Evolutionary conservation across 163 green algal genomes (phyloP), one percentile per base, ranked within the genome.

Genomic region (Prototheca cutis): DNA sequence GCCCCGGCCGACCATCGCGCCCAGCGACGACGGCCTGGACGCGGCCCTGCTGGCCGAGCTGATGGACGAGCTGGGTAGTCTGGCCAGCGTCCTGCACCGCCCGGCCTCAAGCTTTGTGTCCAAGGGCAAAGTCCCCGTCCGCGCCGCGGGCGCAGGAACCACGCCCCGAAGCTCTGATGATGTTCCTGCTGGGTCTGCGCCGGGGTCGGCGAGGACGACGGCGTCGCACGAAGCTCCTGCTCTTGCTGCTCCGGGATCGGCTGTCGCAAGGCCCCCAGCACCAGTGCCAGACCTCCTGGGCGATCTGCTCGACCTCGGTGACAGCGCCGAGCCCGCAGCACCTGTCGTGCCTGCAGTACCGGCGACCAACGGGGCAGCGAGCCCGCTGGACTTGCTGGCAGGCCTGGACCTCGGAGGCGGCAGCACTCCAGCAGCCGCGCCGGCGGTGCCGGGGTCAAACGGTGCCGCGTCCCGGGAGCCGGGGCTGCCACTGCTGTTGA

Each of bases 51-150:
- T 94, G 33, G 62, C 89, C 31, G 61, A 85, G 56, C 81, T 98
- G 40, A 71, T 94, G 29, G 51, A 51, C 6, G 83, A 97, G 66
- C 83, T 97, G 48, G 82, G 79, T 67, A 91, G 77, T 19, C 76
- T 97, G 30, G 79, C 91, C 3, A 86, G 76, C 8, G 90, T 97
- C n/a, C 98, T 94, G 73, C 88, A 95, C 73, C 89, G 91, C 60
- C 91, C 91, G 27, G 75, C 89, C 18, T 74, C 85, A 31, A 81
- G 80, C 5, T 95, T 96, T 68, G 79, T 93, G 40, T 85, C 68
- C 63, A 59, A 72, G 21, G 59, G 80, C 52, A 73, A 81, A 2
- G 54, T 92, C 42, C 82, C 85, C 21, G 85, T 94, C 28, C 72
- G 83, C 55, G 72, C 62, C 1, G 81, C 76, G 13, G 81, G 84